These are phyloP conservation scores for Chenopodium berlandieri DNA, from an alignment of 148 eudicot genomes.

Conservation along the genomic window DNA sequence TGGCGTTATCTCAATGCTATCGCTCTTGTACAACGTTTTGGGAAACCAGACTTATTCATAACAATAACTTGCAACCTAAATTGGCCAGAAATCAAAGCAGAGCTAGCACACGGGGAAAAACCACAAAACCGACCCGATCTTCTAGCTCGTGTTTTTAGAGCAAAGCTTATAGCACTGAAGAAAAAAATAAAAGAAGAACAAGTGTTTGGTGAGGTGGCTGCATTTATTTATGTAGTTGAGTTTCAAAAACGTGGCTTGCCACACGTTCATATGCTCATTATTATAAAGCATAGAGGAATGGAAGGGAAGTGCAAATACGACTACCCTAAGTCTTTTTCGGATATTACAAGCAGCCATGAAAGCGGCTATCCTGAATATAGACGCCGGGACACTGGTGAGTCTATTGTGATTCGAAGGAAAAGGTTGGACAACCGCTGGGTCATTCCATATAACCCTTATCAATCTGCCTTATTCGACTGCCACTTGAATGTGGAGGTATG, in stretches of 20 bases:
- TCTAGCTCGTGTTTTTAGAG: not conserved
- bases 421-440: not conserved
- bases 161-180: not conserved
- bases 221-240: not conserved
- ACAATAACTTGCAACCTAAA: not conserved
- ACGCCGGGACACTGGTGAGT: not conserved
- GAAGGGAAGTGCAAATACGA: not conserved
- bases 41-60: slow-evolving; percentile 10
- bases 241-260: not conserved
- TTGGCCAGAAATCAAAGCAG: not conserved
- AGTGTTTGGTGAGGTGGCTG: not conserved
- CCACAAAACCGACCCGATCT: not conserved
- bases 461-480: not conserved
- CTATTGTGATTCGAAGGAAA: not conserved
- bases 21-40: not conserved
- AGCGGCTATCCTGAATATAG: not conserved
- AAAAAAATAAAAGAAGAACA: not conserved
- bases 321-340: not conserved
- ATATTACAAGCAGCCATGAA: not conserved
- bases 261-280: not conserved
- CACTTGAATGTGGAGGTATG: too few species aligned
- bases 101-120: not conserved
- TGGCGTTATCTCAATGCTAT: not conserved
- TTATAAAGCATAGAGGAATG: not conserved
- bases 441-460: not conserved